phyloP scores from a whole-genome alignment of 441 rosid genomes.

The Cnidoscolus chayamansa region DNA sequence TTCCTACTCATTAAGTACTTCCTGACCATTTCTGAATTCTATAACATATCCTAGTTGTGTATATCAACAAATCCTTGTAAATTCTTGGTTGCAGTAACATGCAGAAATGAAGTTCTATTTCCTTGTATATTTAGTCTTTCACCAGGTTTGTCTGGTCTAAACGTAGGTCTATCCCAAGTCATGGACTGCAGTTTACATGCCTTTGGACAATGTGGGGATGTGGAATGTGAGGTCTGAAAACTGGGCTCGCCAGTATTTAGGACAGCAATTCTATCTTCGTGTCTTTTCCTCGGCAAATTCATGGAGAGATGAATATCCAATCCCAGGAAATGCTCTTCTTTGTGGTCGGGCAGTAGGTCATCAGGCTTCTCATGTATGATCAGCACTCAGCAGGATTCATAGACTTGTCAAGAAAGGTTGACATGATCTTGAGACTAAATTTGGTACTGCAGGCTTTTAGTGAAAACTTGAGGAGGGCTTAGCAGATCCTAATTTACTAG shows the following conservation, averaged over 20 bases:
- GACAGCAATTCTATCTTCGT: slow-evolving; percentile 72
- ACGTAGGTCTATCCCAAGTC: slow-evolving; percentile 81
- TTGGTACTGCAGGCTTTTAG: not conserved
- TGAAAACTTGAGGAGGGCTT: not conserved
- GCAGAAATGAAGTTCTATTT: not conserved
- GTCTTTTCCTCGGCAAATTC: slow-evolving; percentile 59
- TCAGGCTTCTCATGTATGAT: slow-evolving; percentile 18
- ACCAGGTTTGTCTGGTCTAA: slow-evolving; percentile 8
- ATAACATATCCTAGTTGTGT: no score
- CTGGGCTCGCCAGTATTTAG: slow-evolving; percentile 72
- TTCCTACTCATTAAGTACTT: no score
- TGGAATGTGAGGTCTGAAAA: slow-evolving; percentile 80
- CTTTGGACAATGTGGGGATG: slow-evolving; percentile 81
- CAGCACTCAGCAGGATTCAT: slow-evolving; percentile 2
- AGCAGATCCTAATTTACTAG: slow-evolving; percentile 8
- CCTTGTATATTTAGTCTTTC: not conserved
- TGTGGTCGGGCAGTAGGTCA: slow-evolving; percentile 73
- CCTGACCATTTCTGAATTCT: no score
- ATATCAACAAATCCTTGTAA: no score
- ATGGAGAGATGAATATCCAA: slow-evolving; percentile 66
- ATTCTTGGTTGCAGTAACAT: no score
- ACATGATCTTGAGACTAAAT: not conserved
- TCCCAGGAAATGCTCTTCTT: slow-evolving; percentile 70
- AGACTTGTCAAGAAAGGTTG: slow-evolving; percentile 24
- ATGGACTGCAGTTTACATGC: slow-evolving; percentile 72